Evolutionary conservation across 768 basidiomycete genomes (phyloP).

Genomic region (Leucosporidium scottii): DNA sequence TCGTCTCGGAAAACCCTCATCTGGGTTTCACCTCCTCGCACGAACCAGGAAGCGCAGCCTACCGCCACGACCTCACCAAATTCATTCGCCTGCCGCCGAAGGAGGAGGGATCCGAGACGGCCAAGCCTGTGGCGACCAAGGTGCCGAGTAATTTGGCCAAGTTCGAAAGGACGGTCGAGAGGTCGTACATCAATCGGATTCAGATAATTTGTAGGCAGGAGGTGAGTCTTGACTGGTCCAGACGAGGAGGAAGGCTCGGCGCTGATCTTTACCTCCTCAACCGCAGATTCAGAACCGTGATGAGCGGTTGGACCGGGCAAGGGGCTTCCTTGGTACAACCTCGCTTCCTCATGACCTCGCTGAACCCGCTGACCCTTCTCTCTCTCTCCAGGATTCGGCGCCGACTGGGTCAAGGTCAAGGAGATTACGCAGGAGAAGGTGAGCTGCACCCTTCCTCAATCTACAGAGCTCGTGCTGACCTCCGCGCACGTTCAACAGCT

Average conservation of each 20-base stretch:
- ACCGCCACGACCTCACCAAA: constrained; percentile 5
- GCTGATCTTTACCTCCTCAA: no score
- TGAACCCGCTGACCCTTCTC: no score
- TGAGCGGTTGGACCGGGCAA: constrained; percentile 63
- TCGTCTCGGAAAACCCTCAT: constrained; percentile 12
- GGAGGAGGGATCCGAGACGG: background rate
- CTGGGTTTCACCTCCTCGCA: constrained; percentile 9
- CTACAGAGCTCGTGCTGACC: no score
- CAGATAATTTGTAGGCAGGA: constrained; percentile 66
- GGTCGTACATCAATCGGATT: constrained; percentile 45
- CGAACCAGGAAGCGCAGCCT: background rate
- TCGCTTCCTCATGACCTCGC: no score
- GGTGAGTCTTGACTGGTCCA: no score
- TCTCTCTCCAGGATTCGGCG: constrained; percentile 50
- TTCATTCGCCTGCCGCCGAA: background rate
- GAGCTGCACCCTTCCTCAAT: constrained; percentile 32
- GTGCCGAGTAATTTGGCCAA: background rate
- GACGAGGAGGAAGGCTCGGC: no score
- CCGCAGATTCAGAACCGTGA: constrained; percentile 53
- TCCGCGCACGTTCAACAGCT: no score
- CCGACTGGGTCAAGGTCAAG: constrained; percentile 82
- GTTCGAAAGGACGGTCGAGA: constrained; percentile 28
- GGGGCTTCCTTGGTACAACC: constrained; percentile 59
- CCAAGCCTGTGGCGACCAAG: background rate
- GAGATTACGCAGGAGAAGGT: constrained; percentile 62